Evolutionary conservation across 2,329 filamentous ascomycete genomes (phyloP), one percentile per base, ranked within the genome.

Genomic region (Juglanconis oblonga): DNA sequence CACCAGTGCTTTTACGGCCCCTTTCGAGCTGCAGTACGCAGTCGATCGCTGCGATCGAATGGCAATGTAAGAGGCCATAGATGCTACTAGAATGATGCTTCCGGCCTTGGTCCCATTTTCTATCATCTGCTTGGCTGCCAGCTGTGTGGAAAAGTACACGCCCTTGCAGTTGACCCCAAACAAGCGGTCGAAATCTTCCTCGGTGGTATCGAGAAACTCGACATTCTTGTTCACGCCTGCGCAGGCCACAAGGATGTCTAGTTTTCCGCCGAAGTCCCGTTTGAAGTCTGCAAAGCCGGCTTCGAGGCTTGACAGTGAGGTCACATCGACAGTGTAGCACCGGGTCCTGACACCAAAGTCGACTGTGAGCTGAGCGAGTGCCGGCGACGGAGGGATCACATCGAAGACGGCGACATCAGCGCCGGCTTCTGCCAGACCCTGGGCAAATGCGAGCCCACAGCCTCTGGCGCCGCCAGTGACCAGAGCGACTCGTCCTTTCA

Each of bases 61-160:
- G 0, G 80, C 80, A 64, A 82, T 79, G 57, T 80, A 73, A 33
- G 77, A 78, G 0, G 81, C 80, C 65, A 84, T 83, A 56, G 79
- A 81, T 0, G 81, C 81, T 0, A 84, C 78, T 3, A 84, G 68
- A 10, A 84, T 73, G 55, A 84, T 83, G 59, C 80, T 81, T 0
- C 81, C 81, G 55, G 75, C 74, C 57, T 75, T 76, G 0, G 80
- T 82, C 2, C 75, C 75, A 63, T 79, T 83, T 1, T 73, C 71
- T 36, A 83, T 79, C 77, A 84, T 83, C 33, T 77, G 75, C 59
- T 76, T 74, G 0, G 79, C 80, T 2, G 78, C 80, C 8, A 79
- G 65, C 64, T 82, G 77, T 0, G 80, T 79, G 4, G 72, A 76
- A 62, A 76, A 80, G 63, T 77, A 80, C 2, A 76, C 68, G 0